Percentiles rank a stretch among this genome's conserved stretches.
phyloP scores from a whole-genome alignment of 1,284 basidiomycete genomes.

The Singerocomus rubriflavus region DNA sequence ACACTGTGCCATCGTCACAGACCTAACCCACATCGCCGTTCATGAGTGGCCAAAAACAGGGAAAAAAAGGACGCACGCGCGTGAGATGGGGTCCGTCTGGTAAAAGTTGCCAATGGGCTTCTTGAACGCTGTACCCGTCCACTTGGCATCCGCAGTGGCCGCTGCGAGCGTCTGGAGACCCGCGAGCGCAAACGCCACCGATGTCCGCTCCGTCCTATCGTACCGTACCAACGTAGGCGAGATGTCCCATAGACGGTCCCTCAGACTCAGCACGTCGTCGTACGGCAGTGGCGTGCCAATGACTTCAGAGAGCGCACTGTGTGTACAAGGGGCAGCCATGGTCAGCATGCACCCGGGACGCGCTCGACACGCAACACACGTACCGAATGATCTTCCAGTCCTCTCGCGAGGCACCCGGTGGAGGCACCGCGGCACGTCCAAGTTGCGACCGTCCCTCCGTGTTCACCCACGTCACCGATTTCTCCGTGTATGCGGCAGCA shows the following conservation, averaged over 20 bases:
- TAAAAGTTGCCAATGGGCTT: slow-evolving; percentile 95
- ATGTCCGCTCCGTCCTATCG: slow-evolving; percentile 81
- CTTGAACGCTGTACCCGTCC: slow-evolving; percentile 55
- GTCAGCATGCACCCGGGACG: too few species aligned
- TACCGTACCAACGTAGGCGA: slow-evolving; percentile 90
- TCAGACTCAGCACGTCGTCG: slow-evolving; percentile 82
- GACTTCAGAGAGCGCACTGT: slow-evolving; percentile 88
- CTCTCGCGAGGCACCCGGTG: slow-evolving; percentile 92
- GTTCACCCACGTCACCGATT: slow-evolving; percentile 93
- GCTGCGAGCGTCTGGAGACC: slow-evolving; percentile 65
- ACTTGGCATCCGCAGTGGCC: slow-evolving; percentile 50
- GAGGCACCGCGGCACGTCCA: slow-evolving; percentile 90
- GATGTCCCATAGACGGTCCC: slow-evolving; percentile 97
- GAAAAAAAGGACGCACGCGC: slow-evolving; percentile 58
- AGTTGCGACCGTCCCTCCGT: slow-evolving; percentile 94
- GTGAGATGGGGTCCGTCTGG: slow-evolving; percentile 87
- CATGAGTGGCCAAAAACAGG: neutral
- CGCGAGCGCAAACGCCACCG: slow-evolving; percentile 63
- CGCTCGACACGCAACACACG: neutral
- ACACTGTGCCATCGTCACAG: slow-evolving; percentile 86
- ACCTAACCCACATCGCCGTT: slow-evolving; percentile 44
- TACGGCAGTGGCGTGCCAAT: slow-evolving; percentile 82
- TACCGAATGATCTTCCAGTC: slow-evolving; percentile 99
- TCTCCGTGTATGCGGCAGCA: slow-evolving; percentile 95
- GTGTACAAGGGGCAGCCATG: neutral